Base-by-base conservation (phyloP, 768 basidiomycete species). In the Pulveroboletus sp. region DNA sequence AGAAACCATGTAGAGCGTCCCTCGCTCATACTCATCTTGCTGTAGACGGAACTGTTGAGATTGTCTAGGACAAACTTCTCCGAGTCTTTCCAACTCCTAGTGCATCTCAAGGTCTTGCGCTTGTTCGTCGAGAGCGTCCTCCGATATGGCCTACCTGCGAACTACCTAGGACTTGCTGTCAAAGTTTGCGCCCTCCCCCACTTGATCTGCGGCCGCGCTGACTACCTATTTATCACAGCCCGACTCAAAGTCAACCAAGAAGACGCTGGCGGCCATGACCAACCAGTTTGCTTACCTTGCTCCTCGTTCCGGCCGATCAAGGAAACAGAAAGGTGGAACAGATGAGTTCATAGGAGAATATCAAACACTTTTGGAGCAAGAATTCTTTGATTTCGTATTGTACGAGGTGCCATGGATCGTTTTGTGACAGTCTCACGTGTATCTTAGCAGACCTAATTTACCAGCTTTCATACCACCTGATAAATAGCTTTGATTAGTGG, bases 61-160 rank as follows among this genome's bases (percentile, higher is more conserved):
- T 67, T 98, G 32, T 85, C 94, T 32, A 79, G 97, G 46, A 97
- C 91, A 44, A 97, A 95, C 70, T 99, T 98, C 67, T 94, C 94
- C 1, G 97, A 99, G 72, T 85, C 94, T 6, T 93, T 94, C 72
- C 91, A 98, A 66, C 76, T 95, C 44, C 76, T 97, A 17, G 90
- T 94, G 0, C 97, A 98, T 62, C 75, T 98, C 57, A 98, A 98
- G 69, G 78, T 95, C 42, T 69, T 97, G 14, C 85, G 92, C 10
- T 73, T 97, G 14, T 98, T 94, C 60, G 85, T 95, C 19, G 97
- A 99, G 71, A 94, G 91, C 48, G 94, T 97, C 17, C 77, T 99
- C 36, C 80, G 95, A 57, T 98, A 97, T 65, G 97, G 97, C 45
- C 74, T 97, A 10, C 97, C 97, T 5, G 91, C 94, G 2, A 85